Evolutionary conservation across 1,139 yeast genomes (phyloP), one percentile per base, ranked within the genome.

Genomic region (Diutina pseudorugosa): DNA sequence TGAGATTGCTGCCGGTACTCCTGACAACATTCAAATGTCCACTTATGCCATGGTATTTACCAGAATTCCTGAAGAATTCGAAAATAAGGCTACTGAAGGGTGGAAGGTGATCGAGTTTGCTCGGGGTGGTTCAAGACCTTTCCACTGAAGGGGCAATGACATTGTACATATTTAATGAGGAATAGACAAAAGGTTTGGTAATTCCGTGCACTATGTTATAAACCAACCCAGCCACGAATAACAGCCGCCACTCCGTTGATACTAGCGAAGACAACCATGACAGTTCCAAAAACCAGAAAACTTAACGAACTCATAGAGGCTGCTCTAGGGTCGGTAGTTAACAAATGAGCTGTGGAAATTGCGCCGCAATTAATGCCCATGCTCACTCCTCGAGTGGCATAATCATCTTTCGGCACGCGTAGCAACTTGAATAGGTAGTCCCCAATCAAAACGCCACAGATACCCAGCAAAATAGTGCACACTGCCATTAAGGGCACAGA

Each of bases 41-140:
- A 85, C 96, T 14, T 94, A 94, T 66, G 98, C 96, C 51, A 84
- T 94, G 91, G 98, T 93, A 30, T 75, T 94, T 62, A 90, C 98
- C 27, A 81, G 98, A 69, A 75, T 87, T 53, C 91, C 96, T 11
- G 98, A 91, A 67, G 91, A 91, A 58, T 82, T 94, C 65, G 95
- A 84, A 56, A 88, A 94, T 66, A 77, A 79, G 54, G 90, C 84
- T 61, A 94, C 99, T 27, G 96, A 89, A 64, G 99, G 99, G 47
- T 94, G 98, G 98, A 89, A 88, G 73, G 83, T 94, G 54, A 71
- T 93, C 64, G 98, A 94, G 70, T 87, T 94, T 66, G 97, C 90
- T 52, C 85, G 97, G 65, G 96, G 96, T 59, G 94, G 90, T 51
- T 84, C 95, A 52, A 83, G 96, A 72, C 87, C 85, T 55, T 89